phyloP scores from a whole-genome alignment of 371 early-diverging fungal species.

The Lichtheimia hyalospora region DNA sequence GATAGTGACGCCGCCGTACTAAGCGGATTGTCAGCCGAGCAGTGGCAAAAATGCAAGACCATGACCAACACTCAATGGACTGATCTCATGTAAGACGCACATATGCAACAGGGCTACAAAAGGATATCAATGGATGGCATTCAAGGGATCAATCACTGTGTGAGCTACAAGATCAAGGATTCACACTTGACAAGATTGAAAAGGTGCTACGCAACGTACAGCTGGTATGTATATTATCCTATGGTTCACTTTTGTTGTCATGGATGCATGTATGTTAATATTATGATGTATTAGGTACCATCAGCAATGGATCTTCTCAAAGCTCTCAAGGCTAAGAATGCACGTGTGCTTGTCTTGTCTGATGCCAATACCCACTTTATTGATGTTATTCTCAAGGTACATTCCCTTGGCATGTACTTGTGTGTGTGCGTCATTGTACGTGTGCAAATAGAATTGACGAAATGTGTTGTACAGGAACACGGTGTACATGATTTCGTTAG shows the following conservation, averaged over 20 bases:
- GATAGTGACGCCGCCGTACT: slow-evolving; percentile 71
- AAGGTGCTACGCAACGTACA: slow-evolving; percentile 50
- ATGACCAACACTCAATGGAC: slow-evolving; percentile 62
- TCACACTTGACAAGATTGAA: slow-evolving; percentile 49
- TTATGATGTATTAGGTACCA: slow-evolving; percentile 35
- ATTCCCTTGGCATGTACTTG: too few species aligned
- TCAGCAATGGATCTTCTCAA: slow-evolving; percentile 56
- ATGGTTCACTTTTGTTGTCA: not conserved
- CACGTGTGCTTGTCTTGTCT: slow-evolving; percentile 64
- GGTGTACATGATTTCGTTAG: slow-evolving; percentile 53
- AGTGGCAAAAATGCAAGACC: slow-evolving; percentile 28
- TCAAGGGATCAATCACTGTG: slow-evolving; percentile 50
- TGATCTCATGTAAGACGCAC: slow-evolving; percentile 59
- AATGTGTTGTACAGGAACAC: slow-evolving; percentile 42
- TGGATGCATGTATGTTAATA: not conserved
- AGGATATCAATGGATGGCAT: not conserved
- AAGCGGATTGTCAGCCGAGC: slow-evolving; percentile 39
- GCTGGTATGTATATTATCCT: slow-evolving; percentile 54
- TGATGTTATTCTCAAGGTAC: slow-evolving; percentile 53
- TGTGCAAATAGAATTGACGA: too few species aligned
- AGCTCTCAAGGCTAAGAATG: slow-evolving; percentile 43
- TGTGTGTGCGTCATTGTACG: too few species aligned
- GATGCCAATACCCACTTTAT: slow-evolving; percentile 80
- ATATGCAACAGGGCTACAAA: not conserved
- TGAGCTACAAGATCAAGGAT: slow-evolving; percentile 56